Conservation (phyloP, 345 rosid species). For the Brassica incana region DNA sequence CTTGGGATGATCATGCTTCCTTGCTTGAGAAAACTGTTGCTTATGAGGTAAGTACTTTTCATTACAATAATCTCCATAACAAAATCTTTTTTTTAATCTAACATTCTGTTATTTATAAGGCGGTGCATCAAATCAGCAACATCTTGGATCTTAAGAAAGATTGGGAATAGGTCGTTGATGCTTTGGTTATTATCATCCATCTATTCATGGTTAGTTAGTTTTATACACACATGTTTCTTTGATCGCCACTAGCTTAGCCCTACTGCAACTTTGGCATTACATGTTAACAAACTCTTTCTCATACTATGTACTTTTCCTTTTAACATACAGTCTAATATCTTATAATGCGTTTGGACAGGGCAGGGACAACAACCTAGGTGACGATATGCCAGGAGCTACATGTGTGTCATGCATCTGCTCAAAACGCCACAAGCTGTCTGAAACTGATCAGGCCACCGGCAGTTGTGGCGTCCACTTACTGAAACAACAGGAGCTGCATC, state of each 20-base stretch:
- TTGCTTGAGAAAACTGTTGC: slow-evolving; percentile 92
- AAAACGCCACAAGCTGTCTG: too few relatives aligned
- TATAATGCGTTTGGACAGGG: too few relatives aligned
- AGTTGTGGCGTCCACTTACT: too few relatives aligned
- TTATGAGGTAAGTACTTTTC: slow-evolving; percentile 48
- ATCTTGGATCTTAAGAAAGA: background rate
- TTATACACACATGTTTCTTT: too few relatives aligned
- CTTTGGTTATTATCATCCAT: background rate
- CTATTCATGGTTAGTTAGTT: background rate
- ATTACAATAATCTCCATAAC: background rate
- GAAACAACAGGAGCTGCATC: too few relatives aligned
- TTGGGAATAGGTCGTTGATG: slow-evolving; percentile 36
- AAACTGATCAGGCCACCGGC: too few relatives aligned
- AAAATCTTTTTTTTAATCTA: background rate
- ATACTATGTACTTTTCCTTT: too few relatives aligned
- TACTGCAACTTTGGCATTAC: too few relatives aligned
- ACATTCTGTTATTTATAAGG: slow-evolving; percentile 43
- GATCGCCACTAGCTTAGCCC: too few relatives aligned
- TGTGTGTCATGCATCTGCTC: too few relatives aligned
- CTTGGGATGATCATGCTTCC: slow-evolving; percentile 92
- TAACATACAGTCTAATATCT: too few relatives aligned
- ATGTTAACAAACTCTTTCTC: too few relatives aligned
- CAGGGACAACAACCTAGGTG: background rate
- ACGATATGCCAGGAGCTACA: background rate
- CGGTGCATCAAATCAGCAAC: slow-evolving; percentile 74